Percentiles rank a stretch among this genome's conserved stretches.
Conservation (phyloP, 2,329 filamentous ascomycete species). For the Penicillium sp. region DNA sequence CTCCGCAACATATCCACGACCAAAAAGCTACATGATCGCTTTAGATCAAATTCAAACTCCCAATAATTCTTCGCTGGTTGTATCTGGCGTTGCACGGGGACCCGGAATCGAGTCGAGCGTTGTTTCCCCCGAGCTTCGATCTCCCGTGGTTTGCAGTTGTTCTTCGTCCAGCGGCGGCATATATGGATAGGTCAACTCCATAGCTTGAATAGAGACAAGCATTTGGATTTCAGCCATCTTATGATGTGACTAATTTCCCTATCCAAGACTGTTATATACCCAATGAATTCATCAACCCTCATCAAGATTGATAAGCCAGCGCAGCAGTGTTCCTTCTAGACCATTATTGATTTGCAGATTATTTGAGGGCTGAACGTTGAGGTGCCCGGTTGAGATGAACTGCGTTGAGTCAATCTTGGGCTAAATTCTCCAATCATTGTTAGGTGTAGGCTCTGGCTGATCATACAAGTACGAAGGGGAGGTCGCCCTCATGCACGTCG, state of each 20-base stretch:
- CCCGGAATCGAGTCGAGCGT: neutral
- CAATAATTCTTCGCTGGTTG: neutral
- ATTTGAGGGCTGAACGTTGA: neutral
- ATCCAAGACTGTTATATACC: conserved; percentile 20
- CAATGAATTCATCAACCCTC: conserved; percentile 15
- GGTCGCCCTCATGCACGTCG: neutral
- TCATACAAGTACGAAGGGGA: neutral
- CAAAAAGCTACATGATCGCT: neutral
- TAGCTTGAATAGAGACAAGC: conserved; percentile 6
- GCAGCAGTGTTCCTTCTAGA: neutral
- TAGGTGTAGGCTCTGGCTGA: neutral
- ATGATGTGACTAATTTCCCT: conserved; percentile 3
- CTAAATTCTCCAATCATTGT: neutral
- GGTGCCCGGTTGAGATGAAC: neutral
- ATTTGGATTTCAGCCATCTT: neutral
- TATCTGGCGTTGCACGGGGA: neutral
- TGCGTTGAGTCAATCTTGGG: neutral
- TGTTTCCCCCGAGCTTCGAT: neutral
- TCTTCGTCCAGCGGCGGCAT: neutral
- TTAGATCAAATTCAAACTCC: neutral
- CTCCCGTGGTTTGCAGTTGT: neutral
- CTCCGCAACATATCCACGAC: neutral
- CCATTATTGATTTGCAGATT: neutral
- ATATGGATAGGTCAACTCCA: conserved; percentile 2
- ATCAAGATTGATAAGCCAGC: neutral